Evolutionary conservation across 2,329 filamentous ascomycete genomes (phyloP), one percentile per base, ranked within the genome.

Genomic region (Claviceps africana): DNA sequence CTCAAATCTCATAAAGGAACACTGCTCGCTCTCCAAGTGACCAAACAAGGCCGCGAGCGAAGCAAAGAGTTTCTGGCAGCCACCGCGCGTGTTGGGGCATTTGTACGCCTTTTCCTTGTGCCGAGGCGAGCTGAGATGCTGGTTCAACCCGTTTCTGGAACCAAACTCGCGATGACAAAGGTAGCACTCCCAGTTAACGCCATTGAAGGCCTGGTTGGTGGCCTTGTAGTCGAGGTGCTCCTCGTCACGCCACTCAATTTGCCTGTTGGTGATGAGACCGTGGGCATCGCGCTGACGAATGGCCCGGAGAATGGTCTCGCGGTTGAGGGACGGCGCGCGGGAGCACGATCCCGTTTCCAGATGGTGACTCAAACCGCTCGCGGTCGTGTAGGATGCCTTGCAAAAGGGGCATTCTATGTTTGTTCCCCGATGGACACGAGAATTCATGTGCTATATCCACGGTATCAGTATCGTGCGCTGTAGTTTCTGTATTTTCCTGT

Each of bases 331-430:
- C 0, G 58, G 63, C 0, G 77, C 74, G 0, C 60, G 60, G 0
- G 68, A 66, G 53, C 81, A 83, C 0, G 67, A 62, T n/a, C 74
- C 73, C 0, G 60, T 63, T 56, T 84, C 80, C 2, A 83, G 60
- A 56, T 83, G 76, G 59, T 79, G 68, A 0, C 65, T 59, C 2
- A 82, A 55, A 11, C 77, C 79, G 1, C 73, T 76, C 2, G 77
- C 76, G 0, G 73, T 73, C 11, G 71, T 66, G 56, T 68, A 78
- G 6, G 4, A 19, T 1, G 39, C 53, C 37, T 65, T 60, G 65
- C 81, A 84, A 59, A 77, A 82, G 0, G 75, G 79, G 53, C 81
- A 85, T 0, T 40, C 1, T 8, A 81, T 61, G 2, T 61, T 61
- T 0, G 47, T 53, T 51, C 72, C 72, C 0, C 67, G 68, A 56